These are phyloP conservation scores for Arthrobotrys sphaeroides DNA, from an alignment of 2,329 filamentous ascomycete genomes.

Conservation along the genomic window DNA sequence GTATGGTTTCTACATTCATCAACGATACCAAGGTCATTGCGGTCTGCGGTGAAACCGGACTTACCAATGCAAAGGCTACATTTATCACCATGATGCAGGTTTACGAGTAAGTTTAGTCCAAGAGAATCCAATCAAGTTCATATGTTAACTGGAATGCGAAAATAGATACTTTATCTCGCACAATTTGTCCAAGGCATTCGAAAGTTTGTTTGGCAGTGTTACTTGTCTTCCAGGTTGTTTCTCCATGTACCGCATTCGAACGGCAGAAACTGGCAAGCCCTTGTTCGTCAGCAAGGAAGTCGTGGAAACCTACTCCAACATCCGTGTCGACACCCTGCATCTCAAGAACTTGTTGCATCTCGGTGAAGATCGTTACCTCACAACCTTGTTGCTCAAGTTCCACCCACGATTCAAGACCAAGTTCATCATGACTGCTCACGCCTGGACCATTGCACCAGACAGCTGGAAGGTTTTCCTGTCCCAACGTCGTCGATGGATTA, in stretches of 20 bases:
- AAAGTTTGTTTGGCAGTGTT: conserved; percentile 94
- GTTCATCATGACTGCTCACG: conserved; percentile 89
- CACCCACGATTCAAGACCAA: conserved; percentile 98
- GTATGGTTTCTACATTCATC: conserved; percentile 89
- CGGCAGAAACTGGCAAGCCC: conserved; percentile 92
- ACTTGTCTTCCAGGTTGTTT: conserved; percentile 99
- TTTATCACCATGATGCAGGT: conserved; percentile 99
- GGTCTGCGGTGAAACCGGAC: conserved; percentile 90
- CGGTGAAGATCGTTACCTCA: conserved; percentile 96
- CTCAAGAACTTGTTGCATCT: conserved; percentile 98
- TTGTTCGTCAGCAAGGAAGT: conserved; percentile 95
- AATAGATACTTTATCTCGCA: conserved; percentile 92
- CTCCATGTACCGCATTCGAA: conserved; percentile 97
- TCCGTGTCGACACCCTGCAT: conserved; percentile 95
- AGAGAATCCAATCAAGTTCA: neutral
- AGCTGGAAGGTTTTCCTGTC: conserved; percentile 94
- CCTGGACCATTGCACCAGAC: conserved; percentile 97
- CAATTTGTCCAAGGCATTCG: conserved; percentile 95
- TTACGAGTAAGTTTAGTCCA: conserved; percentile 71
- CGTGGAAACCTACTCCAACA: conserved; percentile 85
- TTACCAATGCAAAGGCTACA: conserved; percentile 91
- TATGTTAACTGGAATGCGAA: conserved; percentile 18
- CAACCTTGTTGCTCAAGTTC: conserved; percentile 89
- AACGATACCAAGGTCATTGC: conserved; percentile 93
- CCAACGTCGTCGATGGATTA: conserved; percentile 99